Evolutionary conservation across 1,284 basidiomycete species (phyloP).

Genomic region (Pulveroboletus sp.): DNA sequence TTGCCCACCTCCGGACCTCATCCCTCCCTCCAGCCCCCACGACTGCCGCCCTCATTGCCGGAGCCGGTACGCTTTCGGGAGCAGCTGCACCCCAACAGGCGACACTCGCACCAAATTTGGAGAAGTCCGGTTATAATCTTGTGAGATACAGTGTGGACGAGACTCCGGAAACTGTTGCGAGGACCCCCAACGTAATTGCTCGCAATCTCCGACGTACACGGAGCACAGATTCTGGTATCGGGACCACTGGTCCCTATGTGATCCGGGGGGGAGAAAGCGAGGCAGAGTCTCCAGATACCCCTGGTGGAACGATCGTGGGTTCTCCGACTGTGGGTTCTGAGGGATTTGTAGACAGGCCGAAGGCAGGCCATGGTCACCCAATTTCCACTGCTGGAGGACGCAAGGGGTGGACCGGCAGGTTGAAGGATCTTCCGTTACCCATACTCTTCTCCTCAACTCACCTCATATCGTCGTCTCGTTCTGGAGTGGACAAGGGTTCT

Average conservation of each 20-base stretch:
- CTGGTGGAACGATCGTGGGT: conserved; percentile 14
- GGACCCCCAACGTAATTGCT: conserved; percentile 1
- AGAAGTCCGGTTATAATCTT: conserved; percentile 58
- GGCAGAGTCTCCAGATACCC: conserved; percentile 20
- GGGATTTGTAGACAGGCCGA: neutral
- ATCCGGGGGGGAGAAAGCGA: conserved; percentile 12
- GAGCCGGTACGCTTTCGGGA: conserved; percentile 56
- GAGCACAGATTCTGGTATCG: conserved; percentile 13
- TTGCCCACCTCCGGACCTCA: conserved; percentile 22
- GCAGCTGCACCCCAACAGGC: conserved; percentile 53
- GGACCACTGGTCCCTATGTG: neutral
- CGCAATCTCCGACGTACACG: conserved; percentile 9
- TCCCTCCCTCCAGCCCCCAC: conserved; percentile 23
- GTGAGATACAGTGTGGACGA: conserved; percentile 45
- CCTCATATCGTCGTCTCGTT: conserved; percentile 12
- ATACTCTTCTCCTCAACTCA: conserved; percentile 19
- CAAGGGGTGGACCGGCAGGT: conserved; percentile 29
- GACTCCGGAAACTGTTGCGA: neutral
- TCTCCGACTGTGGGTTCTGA: conserved; percentile 24
- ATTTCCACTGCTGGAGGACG: conserved; percentile 11
- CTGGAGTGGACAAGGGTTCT: conserved; percentile 16
- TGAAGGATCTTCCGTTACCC: conserved; percentile 28
- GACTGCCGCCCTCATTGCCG: conserved; percentile 55
- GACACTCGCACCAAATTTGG: conserved; percentile 57
- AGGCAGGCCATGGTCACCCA: neutral